These are phyloP conservation scores for Xerocomellus chrysenteron DNA, from an alignment of 768 basidiomycete genomes.

Conservation along the genomic window DNA sequence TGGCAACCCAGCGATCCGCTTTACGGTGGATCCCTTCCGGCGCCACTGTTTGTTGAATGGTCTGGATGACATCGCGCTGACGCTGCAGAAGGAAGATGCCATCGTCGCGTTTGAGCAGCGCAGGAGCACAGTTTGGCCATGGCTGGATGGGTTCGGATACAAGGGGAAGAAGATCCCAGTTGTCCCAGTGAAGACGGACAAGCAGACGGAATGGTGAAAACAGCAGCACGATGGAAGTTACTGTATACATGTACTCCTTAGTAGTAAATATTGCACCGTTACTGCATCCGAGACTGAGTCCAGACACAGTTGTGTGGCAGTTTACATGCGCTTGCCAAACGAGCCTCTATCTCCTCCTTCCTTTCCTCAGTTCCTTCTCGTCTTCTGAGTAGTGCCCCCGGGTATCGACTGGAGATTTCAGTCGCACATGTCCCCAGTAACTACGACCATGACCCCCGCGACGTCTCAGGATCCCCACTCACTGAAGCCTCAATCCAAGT, in stretches of 20 bases:
- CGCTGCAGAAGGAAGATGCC: conserved; percentile 71
- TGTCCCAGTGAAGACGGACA: conserved; percentile 35
- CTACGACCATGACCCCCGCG: conserved; percentile 10
- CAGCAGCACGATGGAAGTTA: background rate
- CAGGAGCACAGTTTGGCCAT: conserved; percentile 82
- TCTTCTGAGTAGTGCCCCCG: background rate
- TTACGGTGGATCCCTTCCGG: conserved; percentile 87
- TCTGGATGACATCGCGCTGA: conserved; percentile 94
- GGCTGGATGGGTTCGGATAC: conserved; percentile 96
- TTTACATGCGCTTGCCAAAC: background rate
- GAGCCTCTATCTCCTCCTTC: background rate
- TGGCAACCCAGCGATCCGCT: conserved; percentile 70
- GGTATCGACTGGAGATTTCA: background rate
- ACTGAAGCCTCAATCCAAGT: conserved; percentile 17
- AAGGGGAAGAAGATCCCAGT: conserved; percentile 73
- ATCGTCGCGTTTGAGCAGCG: conserved; percentile 81
- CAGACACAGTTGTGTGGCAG: conserved; percentile 7
- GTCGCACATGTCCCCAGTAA: conserved; percentile 17
- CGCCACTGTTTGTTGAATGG: conserved; percentile 94
- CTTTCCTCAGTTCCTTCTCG: background rate
- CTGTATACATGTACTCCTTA: background rate
- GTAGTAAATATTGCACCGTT: background rate
- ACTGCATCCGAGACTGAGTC: conserved; percentile 19
- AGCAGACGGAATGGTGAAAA: conserved; percentile 73
- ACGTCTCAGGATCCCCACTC: conserved; percentile 13